These are phyloP conservation scores for Aspergillus hiratsukae DNA, from an alignment of 2,329 filamentous ascomycete genomes.

Conservation along the genomic window DNA sequence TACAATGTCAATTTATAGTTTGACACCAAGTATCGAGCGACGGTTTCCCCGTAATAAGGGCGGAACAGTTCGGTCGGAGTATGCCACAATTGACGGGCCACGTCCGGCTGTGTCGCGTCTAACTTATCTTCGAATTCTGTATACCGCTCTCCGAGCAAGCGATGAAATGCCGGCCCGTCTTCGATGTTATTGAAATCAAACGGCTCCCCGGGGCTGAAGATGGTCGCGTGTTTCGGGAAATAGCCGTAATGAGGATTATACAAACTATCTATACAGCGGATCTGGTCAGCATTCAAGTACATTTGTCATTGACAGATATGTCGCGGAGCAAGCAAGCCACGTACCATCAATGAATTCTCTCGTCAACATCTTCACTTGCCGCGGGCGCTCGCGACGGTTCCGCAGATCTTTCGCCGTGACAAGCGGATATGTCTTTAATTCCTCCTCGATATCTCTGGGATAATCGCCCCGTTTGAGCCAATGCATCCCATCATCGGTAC, in stretches of 20 bases:
- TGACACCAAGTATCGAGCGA: constrained; percentile 90
- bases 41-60: constrained; percentile 93
- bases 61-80: constrained; percentile 96
- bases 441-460: constrained; percentile 69
- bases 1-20: constrained; percentile 95
- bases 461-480: constrained; percentile 85
- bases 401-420: constrained; percentile 79
- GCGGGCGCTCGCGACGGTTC: constrained; percentile 68
- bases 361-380: constrained; percentile 91
- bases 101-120: constrained; percentile 66
- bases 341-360: constrained; percentile 94
- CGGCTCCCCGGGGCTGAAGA: constrained; percentile 87
- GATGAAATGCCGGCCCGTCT: constrained; percentile 82
- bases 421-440: constrained; percentile 76
- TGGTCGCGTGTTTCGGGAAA: constrained; percentile 93
- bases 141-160: constrained; percentile 71
- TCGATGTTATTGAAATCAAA: constrained; percentile 79
- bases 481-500: constrained; percentile 56
- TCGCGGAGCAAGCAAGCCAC: constrained; percentile 13
- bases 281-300: background rate
- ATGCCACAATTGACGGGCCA: constrained; percentile 91
- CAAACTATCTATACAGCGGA: constrained; percentile 63
- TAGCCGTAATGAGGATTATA: constrained; percentile 96
- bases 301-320: background rate
- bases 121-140: constrained; percentile 84